phyloP scores from a whole-genome alignment of 2,329 filamentous ascomycete genomes.

The Lachnellula cervina region DNA sequence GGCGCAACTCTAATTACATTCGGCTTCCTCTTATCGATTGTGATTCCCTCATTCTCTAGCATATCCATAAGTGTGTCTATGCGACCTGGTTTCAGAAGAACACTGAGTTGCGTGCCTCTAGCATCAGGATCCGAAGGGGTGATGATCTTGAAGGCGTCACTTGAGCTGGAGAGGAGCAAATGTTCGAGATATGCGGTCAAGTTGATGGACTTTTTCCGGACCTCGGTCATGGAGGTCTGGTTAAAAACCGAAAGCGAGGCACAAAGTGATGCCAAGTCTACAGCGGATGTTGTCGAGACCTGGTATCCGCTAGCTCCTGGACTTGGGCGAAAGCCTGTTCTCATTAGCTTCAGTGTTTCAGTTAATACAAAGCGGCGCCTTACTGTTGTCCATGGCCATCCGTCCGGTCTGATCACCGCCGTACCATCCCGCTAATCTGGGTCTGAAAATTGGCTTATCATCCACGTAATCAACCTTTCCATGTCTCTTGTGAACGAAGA shows the following conservation, averaged over 20 bases:
- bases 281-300: constrained; percentile 74
- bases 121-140: constrained; percentile 24
- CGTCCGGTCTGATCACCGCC: constrained; percentile 70
- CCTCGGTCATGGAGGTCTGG: constrained; percentile 61
- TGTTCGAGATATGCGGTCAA: constrained; percentile 74
- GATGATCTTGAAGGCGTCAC: constrained; percentile 42
- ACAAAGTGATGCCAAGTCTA: constrained; percentile 71
- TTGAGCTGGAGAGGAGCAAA: constrained; percentile 46
- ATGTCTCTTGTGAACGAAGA: constrained; percentile 76
- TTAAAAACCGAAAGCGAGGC: constrained; percentile 71
- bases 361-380: constrained; percentile 27
- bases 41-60: constrained; percentile 63
- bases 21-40: constrained; percentile 79
- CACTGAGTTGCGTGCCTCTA: constrained; percentile 58
- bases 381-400: constrained; percentile 73
- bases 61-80: constrained; percentile 62
- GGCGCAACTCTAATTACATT: constrained; percentile 82
- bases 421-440: constrained; percentile 80
- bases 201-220: constrained; percentile 66
- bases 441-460: constrained; percentile 49
- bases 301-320: constrained; percentile 77
- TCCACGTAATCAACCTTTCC: constrained; percentile 47
- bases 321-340: constrained; percentile 63
- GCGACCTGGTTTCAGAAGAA: constrained; percentile 62
- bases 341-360: constrained; percentile 12